These are phyloP conservation scores for Mortierella sp. DNA, from an alignment of 371 early-diverging fungal genomes.

Conservation along the genomic window DNA sequence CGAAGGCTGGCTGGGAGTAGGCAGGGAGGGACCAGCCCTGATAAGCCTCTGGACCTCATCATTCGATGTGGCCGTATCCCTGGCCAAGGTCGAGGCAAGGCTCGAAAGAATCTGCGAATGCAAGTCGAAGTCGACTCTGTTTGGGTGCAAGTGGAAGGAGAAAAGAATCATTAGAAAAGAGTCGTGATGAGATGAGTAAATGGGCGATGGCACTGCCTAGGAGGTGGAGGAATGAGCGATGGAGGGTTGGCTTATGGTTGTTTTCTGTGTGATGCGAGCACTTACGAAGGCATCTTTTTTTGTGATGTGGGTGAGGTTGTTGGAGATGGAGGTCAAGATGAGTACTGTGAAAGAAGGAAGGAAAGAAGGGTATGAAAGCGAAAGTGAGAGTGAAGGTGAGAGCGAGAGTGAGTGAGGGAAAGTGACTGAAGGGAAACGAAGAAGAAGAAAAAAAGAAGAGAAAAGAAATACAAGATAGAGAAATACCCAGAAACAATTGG, in stretches of 20 bases:
- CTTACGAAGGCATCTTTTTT: constrained; percentile 2
- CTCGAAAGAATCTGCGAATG: constrained; percentile 55
- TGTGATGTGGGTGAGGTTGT: neutral
- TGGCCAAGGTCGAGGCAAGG: constrained; percentile 55
- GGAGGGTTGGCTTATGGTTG: neutral
- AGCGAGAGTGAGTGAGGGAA: too few relatives aligned
- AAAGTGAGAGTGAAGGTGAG: too few relatives aligned
- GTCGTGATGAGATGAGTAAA: neutral
- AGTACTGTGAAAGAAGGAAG: neutral
- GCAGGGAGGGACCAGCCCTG: constrained; percentile 44
- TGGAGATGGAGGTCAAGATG: neutral
- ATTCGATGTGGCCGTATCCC: constrained; percentile 40
- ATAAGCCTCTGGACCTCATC: constrained; percentile 54
- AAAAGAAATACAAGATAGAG: neutral
- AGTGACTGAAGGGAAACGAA: neutral
- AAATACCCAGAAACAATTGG: neutral
- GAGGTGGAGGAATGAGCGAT: neutral
- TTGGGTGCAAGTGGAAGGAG: too few relatives aligned
- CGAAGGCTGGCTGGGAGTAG: constrained; percentile 34
- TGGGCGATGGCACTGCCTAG: neutral
- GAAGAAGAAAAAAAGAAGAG: neutral
- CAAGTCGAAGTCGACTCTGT: constrained; percentile 49
- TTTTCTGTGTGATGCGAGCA: neutral
- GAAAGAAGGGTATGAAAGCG: neutral
- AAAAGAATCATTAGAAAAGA: neutral